Evolutionary conservation across 495 filamentous ascomycete genomes (phyloP), one percentile per base, ranked within the genome.

Genomic region (Rostrohypoxylon terebratum): DNA sequence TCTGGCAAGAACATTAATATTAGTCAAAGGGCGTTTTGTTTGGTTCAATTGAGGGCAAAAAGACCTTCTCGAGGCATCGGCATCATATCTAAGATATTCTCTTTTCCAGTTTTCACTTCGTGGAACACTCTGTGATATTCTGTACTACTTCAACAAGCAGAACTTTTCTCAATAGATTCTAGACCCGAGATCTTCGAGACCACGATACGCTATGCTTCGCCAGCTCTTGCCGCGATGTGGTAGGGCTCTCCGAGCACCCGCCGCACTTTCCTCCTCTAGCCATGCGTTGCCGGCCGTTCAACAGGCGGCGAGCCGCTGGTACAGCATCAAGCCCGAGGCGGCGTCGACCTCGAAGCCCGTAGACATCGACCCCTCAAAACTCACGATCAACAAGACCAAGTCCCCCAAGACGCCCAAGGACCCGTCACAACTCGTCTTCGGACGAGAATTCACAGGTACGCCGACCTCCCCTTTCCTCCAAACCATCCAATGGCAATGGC

Each of bases 401-500:
- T 89, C 89, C 3, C 96, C 95, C 9, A 94, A 94, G 83, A 74
- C 85, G 23, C 84, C 94, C 47, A 84, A 84, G 16, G 88, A 92
- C 51, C 86, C 93, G 28, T 85, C 96, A 76, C 86, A 96, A 54
- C 87, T 98, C 33, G 83, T 98, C 54, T 98, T 98, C 77, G 94
- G 94, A 58, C 87, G 87, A 66, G 91, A 88, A 18, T 99, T 98
- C 80, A 97, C 94, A 63, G 93, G 93, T 94, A 81, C 40, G 76
- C 25, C 31, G 7, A 23, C 34, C 53, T 25, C 44, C 16, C 25
- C 50, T 33, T 7, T 1, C 3, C 9, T 11, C n/a, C 9, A 33
- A 34, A 11, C 3, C 13, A n/a, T 54, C 8, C 47, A 20, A 55
- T 25, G 23, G 23, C 47, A 20, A 55, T 25, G 23, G 23, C 51